These are phyloP conservation scores for Fusarium foetens DNA, from an alignment of 2,329 filamentous ascomycete genomes.

Conservation along the genomic window DNA sequence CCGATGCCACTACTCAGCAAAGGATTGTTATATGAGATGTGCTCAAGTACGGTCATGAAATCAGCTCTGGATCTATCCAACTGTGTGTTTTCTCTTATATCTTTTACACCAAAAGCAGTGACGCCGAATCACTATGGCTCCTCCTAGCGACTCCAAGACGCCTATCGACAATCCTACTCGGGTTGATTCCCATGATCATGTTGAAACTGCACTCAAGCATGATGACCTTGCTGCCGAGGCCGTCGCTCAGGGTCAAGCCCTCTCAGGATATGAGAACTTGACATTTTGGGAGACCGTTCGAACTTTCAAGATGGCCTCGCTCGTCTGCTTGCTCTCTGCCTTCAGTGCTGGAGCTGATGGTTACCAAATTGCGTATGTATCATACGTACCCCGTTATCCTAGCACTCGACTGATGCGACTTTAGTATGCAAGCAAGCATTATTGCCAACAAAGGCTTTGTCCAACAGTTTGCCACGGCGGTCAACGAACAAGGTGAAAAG, in stretches of 20 bases:
- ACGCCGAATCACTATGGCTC: background rate
- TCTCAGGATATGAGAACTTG: background rate
- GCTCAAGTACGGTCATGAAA: background rate
- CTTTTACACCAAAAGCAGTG: background rate
- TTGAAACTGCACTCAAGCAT: background rate
- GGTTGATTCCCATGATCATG: background rate
- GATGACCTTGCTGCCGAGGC: background rate
- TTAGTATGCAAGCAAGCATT: slow-evolving; percentile 28
- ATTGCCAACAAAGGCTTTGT: slow-evolving; percentile 32
- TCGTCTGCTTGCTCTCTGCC: background rate
- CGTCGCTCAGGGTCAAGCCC: background rate
- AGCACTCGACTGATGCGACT: background rate
- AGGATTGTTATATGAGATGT: background rate
- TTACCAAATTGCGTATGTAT: background rate
- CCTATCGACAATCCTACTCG: background rate
- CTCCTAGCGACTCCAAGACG: background rate
- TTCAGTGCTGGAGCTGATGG: slow-evolving; percentile 2
- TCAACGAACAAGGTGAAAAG: slow-evolving; percentile 38
- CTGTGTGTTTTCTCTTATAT: background rate
- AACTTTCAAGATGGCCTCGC: background rate
- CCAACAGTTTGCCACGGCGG: slow-evolving; percentile 11
- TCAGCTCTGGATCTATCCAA: background rate
- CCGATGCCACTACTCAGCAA: background rate
- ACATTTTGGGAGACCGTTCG: background rate
- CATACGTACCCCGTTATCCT: background rate